Percentiles rank a stretch among this genome's conserved stretches.
phyloP scores from a whole-genome alignment of 768 basidiomycete genomes.

The Russula sp. region DNA sequence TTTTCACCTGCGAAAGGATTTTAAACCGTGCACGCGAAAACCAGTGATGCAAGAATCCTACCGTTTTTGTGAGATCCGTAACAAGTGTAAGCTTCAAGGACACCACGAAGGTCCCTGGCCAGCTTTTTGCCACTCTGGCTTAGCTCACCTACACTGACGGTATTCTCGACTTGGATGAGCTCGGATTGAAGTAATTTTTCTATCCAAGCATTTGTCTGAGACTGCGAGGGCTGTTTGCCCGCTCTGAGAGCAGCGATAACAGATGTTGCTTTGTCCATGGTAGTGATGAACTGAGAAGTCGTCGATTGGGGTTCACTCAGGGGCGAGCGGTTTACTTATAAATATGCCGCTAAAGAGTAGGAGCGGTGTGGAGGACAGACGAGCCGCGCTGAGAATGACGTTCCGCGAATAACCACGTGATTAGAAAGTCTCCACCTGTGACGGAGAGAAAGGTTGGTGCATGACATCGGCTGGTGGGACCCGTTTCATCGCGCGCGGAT shows the following conservation, averaged over 20 bases:
- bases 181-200: slow-evolving; percentile 48
- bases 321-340: not conserved
- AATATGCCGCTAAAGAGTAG: no score
- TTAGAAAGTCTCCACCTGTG: not conserved
- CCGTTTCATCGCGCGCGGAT: no score
- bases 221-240: slow-evolving; percentile 60
- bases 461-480: not conserved
- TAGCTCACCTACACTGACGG: slow-evolving; percentile 35
- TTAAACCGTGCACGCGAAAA: not conserved
- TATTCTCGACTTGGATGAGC: slow-evolving; percentile 39
- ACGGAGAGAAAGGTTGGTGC: not conserved
- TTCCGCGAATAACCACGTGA: slow-evolving; percentile 1
- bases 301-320: not conserved
- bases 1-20: slow-evolving; percentile 43
- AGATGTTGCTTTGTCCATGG: slow-evolving; percentile 58
- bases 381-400: not conserved
- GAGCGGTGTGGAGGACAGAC: no score
- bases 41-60: slow-evolving; percentile 20
- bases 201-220: slow-evolving; percentile 46
- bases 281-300: not conserved
- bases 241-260: slow-evolving; percentile 61
- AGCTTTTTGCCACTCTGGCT: slow-evolving; percentile 49
- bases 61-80: slow-evolving; percentile 53
- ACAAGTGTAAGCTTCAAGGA: slow-evolving; percentile 52
- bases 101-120: slow-evolving; percentile 40